Evolutionary conservation across 106 monocot genomes (phyloP).

Genomic region (Amphibolis antarctica): DNA sequence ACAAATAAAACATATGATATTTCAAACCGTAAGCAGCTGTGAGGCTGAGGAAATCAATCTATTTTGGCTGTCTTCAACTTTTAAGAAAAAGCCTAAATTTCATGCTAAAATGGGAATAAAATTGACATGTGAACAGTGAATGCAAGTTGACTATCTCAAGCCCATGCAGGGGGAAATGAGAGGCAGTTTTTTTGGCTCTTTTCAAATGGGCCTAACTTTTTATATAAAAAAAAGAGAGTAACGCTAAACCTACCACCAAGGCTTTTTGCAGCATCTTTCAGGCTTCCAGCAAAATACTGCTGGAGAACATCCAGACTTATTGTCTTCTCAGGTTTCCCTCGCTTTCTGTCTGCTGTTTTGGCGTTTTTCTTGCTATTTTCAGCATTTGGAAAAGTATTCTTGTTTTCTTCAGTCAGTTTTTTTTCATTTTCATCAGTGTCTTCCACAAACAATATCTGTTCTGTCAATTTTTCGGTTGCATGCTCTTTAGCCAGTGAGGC

Average conservation of each 20-base stretch:
- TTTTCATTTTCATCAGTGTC: constrained; percentile 18
- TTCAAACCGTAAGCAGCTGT: no score
- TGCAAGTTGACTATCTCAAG: no score
- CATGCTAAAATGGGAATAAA: no score
- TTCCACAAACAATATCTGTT: constrained; percentile 7
- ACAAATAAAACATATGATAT: no score
- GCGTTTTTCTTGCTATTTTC: not conserved
- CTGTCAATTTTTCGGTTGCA: constrained; percentile 9
- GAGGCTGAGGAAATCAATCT: no score
- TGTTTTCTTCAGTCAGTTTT: not conserved
- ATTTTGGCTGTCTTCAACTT: no score
- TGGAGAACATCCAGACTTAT: constrained; percentile 23
- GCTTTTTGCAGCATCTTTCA: constrained; percentile 37
- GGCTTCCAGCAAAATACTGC: constrained; percentile 24
- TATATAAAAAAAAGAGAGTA: no score
- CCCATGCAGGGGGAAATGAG: no score
- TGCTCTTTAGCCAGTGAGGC: constrained; percentile 2
- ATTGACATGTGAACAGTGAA: no score
- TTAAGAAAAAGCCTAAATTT: no score
- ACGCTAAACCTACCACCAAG: constrained; percentile 24
- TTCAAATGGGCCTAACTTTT: no score
- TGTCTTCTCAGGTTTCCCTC: constrained; percentile 18
- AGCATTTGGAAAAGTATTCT: not conserved
- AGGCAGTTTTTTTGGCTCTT: no score
- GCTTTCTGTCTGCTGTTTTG: constrained; percentile 8